Base-by-base conservation (phyloP, 768 basidiomycete genomes). In the Lactifluus volemus region DNA sequence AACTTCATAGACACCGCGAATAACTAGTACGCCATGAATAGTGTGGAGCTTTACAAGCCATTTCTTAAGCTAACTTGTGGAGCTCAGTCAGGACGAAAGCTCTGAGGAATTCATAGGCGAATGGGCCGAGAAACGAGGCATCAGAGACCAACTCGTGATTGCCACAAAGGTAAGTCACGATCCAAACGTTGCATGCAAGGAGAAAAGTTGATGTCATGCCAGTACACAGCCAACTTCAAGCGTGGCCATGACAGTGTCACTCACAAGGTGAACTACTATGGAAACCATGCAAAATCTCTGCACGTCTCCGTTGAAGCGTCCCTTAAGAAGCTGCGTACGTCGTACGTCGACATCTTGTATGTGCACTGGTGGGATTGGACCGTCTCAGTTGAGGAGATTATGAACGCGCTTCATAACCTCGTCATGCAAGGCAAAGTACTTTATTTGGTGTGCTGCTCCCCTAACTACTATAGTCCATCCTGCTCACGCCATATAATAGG, bases 361-460 rank as follows among this genome's bases (percentile, higher is more conserved):
- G 25, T 25, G 25, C 34, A 36, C 34, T 36, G 34, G 34, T 36
- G 34, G 34, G 34, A 80, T 59, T 78, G 73, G 60, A 69, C 74
- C 9, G 77, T 77, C 5, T 73, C 73, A 10, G 71, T 57, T 12
- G 56, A 57, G 29, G 56, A 57, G 48, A 57, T 57, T 0, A 57
- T 57, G 49, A 57, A 71, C 25, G 49, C 63, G 21, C 68, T 81
- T 11, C 75, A 79, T 66, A 69, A 73, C 50, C 59, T 79, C 21
- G 77, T 80, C 59, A 68, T 58, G 17, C 54, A 68, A 8, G 76
- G 77, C 49, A 78, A 80, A 64, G 75, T 78, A 11, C 70, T 77
- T 14, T 77, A 78, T 65, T 70, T 76, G 25, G 76, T 72, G 36
- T 41, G 39, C 14, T 38, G 17, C 30, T 36, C 1, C 7, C 17